Conservation (phyloP, 371 early-diverging fungal genomes). For the Zancudomyces culisetae region DNA sequence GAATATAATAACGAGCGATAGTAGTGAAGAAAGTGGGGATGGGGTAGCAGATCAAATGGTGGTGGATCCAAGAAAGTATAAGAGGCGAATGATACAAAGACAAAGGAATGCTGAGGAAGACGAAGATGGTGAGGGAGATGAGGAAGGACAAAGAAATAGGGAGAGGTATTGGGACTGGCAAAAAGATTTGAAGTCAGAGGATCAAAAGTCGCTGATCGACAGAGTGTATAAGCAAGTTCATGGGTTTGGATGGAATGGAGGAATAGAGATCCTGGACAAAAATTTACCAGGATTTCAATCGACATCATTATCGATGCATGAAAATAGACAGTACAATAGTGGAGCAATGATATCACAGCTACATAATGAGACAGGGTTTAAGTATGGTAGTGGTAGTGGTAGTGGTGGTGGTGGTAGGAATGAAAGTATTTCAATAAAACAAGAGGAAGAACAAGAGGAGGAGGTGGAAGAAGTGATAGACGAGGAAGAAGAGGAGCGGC, state of each 20-base stretch:
- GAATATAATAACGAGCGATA: background rate
- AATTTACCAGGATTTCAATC: background rate
- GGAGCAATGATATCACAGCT: background rate
- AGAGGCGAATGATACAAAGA: background rate
- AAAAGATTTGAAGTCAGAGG: too few species aligned
- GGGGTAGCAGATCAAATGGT: too few species aligned
- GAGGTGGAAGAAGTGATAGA: conserved; percentile 5
- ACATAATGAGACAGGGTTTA: background rate
- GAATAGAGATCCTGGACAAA: background rate
- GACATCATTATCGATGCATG: background rate
- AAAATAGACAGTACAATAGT: background rate
- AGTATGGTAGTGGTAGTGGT: background rate
- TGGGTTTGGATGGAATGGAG: background rate
- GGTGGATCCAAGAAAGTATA: background rate
- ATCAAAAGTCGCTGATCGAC: background rate
- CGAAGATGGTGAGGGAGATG: background rate
- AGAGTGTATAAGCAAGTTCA: background rate
- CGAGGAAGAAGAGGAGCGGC: conserved; percentile 18
- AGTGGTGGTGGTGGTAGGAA: conserved; percentile 12
- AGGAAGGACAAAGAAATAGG: background rate
- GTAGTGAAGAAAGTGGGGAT: background rate
- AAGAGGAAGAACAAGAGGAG: conserved; percentile 11
- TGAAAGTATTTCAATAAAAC: conserved; percentile 10
- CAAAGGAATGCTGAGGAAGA: background rate
- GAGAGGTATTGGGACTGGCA: too few species aligned